phyloP scores from a whole-genome alignment of 257 asterid genomes.

The Penstemon davidsonii region DNA sequence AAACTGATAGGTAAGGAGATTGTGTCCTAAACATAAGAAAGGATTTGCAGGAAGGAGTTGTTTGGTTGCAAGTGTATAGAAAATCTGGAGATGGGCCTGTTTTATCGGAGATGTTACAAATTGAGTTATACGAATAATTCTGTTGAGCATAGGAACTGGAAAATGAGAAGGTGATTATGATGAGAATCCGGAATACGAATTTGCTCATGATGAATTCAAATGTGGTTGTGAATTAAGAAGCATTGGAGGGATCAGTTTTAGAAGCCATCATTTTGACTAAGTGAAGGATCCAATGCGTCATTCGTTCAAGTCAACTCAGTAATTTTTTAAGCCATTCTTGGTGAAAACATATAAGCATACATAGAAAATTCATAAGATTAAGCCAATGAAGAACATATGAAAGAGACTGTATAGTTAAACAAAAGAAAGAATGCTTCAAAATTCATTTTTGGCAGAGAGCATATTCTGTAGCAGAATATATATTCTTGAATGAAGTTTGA shows the following conservation, averaged over 20 bases:
- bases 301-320: background rate
- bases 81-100: slow-evolving; percentile 43
- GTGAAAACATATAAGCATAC: background rate
- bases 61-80: slow-evolving; percentile 54
- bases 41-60: slow-evolving; percentile 42
- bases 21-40: slow-evolving; percentile 50
- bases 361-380: slow-evolving; percentile 13
- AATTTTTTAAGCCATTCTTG: background rate
- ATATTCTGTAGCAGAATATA: too few relatives aligned
- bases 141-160: slow-evolving; percentile 44
- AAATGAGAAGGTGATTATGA: slow-evolving; percentile 24
- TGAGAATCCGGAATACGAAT: slow-evolving; percentile 18
- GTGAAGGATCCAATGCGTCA: background rate
- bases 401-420: background rate
- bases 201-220: slow-evolving; percentile 31
- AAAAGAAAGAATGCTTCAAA: slow-evolving; percentile 25
- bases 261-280: background rate
- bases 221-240: background rate
- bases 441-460: background rate
- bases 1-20: slow-evolving; percentile 36
- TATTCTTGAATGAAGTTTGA: too few relatives aligned
- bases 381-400: background rate
- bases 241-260: slow-evolving; percentile 6
- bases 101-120: slow-evolving; percentile 40
- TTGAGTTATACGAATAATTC: slow-evolving; percentile 43